A percentile compares a stretch with the other conserved stretches of the same genome.
Conservation (phyloP, 2,329 filamentous ascomycete genomes). For the Didymella segeticola region DNA sequence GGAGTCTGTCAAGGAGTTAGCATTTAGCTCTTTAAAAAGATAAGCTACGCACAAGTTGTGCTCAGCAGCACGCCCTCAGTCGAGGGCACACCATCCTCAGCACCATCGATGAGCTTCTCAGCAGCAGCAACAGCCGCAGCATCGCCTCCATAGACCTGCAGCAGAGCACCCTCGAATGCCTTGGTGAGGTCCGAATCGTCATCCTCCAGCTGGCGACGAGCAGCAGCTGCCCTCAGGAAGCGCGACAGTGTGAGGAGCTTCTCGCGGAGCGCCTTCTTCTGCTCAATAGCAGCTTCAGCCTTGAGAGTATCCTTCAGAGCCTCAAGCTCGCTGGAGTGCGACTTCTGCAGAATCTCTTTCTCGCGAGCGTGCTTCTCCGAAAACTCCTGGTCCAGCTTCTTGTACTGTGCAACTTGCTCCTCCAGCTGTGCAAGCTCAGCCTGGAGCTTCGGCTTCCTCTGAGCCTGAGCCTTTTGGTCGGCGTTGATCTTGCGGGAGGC, state of each 20-base stretch:
- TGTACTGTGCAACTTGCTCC: slow-evolving; percentile 76
- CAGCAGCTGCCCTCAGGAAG: slow-evolving; percentile 80
- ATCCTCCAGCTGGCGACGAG: slow-evolving; percentile 73
- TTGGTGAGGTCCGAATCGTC: slow-evolving; percentile 77
- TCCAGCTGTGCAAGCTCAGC: slow-evolving; percentile 73
- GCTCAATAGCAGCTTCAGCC: slow-evolving; percentile 58
- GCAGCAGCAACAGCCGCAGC: slow-evolving; percentile 76
- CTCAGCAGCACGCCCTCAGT: slow-evolving; percentile 69
- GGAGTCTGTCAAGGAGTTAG: slow-evolving; percentile 54
- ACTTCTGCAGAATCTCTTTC: slow-evolving; percentile 61
- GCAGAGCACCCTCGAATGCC: slow-evolving; percentile 79
- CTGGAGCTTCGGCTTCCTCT: slow-evolving; percentile 77
- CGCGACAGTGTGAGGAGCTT: slow-evolving; percentile 76
- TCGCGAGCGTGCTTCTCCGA: slow-evolving; percentile 65
- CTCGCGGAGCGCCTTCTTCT: slow-evolving; percentile 60
- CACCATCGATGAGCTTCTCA: slow-evolving; percentile 77
- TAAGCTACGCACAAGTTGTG: slow-evolving; percentile 70
- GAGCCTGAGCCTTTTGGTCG: slow-evolving; percentile 78
- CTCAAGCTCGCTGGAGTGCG: slow-evolving; percentile 65
- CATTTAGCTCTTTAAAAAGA: not conserved
- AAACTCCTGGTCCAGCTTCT: slow-evolving; percentile 77
- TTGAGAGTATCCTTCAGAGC: slow-evolving; percentile 62
- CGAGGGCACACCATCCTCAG: slow-evolving; percentile 69
- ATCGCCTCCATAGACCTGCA: slow-evolving; percentile 81
- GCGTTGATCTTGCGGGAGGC: slow-evolving; percentile 75